Percentiles rank a stretch among this genome's conserved stretches.
Conservation (phyloP, 352 stramenopile genomes). For the Pythium brachiatum region DNA sequence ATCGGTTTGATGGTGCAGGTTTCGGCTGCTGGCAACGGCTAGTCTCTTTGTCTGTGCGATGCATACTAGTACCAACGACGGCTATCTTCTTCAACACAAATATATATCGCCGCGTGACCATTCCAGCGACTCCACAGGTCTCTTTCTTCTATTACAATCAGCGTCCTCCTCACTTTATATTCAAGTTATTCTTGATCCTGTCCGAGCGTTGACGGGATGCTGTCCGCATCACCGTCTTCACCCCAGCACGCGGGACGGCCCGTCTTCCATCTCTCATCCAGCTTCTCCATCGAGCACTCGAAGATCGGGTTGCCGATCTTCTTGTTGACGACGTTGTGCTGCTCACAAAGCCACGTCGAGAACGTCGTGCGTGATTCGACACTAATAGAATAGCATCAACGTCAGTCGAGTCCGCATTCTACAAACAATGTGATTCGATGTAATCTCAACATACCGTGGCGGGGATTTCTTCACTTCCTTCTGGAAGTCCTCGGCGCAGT, state of each 20-base stretch:
- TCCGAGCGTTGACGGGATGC: conserved; percentile 32
- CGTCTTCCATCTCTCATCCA: conserved; percentile 95
- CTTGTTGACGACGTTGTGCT: conserved; percentile 98
- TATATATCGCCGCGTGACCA: not conserved
- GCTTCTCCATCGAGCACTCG: conserved; percentile 89
- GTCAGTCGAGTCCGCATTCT: not conserved
- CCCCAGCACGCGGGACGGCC: conserved; percentile 86
- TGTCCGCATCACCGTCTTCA: conserved; percentile 41
- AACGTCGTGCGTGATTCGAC: conserved; percentile 91
- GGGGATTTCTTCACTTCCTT: conserved; percentile 92
- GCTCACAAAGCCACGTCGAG: conserved; percentile 95
- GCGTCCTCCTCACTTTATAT: not conserved
- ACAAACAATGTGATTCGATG: not conserved
- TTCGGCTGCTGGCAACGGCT: conserved; percentile 84
- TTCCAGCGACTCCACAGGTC: not conserved
- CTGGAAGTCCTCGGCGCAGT: conserved; percentile 96
- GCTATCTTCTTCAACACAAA: not conserved
- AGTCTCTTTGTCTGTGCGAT: not conserved
- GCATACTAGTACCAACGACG: not conserved
- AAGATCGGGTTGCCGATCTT: conserved; percentile 96
- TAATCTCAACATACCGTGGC: conserved; percentile 58
- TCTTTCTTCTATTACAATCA: not conserved
- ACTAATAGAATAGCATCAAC: conserved; percentile 28
- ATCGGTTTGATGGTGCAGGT: conserved; percentile 32
- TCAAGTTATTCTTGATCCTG: conserved; percentile 23